Evolutionary conservation across 1,284 basidiomycete genomes (phyloP), one percentile per base, ranked within the genome.

Genomic region (Microbotryum scabiosae): DNA sequence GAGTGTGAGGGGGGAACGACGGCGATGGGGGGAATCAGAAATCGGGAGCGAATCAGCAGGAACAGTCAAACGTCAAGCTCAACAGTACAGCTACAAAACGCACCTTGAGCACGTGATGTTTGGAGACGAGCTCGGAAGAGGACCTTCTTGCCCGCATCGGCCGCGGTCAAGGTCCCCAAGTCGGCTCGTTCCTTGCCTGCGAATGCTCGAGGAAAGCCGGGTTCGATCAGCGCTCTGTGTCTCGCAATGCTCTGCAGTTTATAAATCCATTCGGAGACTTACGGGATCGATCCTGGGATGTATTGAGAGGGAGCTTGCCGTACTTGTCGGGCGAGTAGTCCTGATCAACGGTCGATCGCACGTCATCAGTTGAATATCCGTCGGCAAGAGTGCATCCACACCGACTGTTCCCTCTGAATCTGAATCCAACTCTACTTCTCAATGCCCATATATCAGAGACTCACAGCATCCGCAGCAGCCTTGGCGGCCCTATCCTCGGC

Each of bases 111-210:
- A 69, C 96, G 85, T 50, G 87, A 87, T 43, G 88, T 94, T 75
- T 97, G 91, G 48, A 99, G 82, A 65, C 94, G 85, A 21, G 92
- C 92, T 70, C 93, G 86, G 68, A 98, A 79, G 62, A 89, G 77
- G 62, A 97, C 87, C 18, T 79, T 81, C 74, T 94, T 79, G n/a
- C 87, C 90, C 70, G 88, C 81, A 63, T 80, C 80, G 59, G 82
- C 81, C 26, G 84, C 80, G 49, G 81, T 82, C 58, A 98, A 79
- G 16, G 84, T 78, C 32, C 79, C 76, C 69, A 98, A 87, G 70
- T 86, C 76, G 61, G 78, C 74, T 64, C 80, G 81, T 56, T 62
- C 70, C 56, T 69, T 63, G 51, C 63, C 70, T 69, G 58, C 16
- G 3, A 4, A 21, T 20, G n/a, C n/a, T 8, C 20, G 28, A 1